Conservation (phyloP, 306 rosid species). For the Malus fusca region DNA sequence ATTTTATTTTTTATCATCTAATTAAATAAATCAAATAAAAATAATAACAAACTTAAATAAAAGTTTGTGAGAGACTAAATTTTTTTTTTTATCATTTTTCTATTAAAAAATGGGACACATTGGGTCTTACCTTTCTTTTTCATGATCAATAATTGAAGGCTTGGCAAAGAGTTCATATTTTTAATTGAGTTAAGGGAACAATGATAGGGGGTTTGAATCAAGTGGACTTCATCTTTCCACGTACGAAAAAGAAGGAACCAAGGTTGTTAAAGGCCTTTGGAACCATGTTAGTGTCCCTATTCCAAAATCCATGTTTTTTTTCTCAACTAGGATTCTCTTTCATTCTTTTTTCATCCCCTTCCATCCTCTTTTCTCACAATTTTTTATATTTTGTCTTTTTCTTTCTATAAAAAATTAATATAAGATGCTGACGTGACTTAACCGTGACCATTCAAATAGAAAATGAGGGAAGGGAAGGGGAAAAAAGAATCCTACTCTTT, state of each 20-base stretch:
- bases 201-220: constrained; percentile 24
- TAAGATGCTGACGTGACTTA: fast-evolving
- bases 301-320: constrained; percentile 19
- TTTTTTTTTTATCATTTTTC: background rate
- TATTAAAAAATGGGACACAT: background rate
- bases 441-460: fast-evolving
- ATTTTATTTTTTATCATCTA: too few relatives aligned
- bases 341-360: too few relatives aligned
- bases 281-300: constrained; percentile 46
- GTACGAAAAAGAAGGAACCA: constrained; percentile 40
- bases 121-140: background rate
- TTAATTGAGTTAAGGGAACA: constrained; percentile 35
- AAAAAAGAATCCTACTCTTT: background rate
- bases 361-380: too few relatives aligned
- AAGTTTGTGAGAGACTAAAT: background rate
- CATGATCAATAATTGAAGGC: constrained; percentile 36
- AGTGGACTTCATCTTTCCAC: constrained; percentile 79
- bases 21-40: too few relatives aligned
- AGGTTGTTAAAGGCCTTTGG: constrained; percentile 51
- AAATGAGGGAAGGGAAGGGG: fast-evolving
- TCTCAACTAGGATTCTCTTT: too few relatives aligned
- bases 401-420: too few relatives aligned
- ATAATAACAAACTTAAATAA: too few relatives aligned
- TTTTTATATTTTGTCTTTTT: too few relatives aligned
- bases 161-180: constrained; percentile 7